Conservation (phyloP, 2,329 filamentous ascomycete genomes). For the Fusarium protoensiforme region DNA sequence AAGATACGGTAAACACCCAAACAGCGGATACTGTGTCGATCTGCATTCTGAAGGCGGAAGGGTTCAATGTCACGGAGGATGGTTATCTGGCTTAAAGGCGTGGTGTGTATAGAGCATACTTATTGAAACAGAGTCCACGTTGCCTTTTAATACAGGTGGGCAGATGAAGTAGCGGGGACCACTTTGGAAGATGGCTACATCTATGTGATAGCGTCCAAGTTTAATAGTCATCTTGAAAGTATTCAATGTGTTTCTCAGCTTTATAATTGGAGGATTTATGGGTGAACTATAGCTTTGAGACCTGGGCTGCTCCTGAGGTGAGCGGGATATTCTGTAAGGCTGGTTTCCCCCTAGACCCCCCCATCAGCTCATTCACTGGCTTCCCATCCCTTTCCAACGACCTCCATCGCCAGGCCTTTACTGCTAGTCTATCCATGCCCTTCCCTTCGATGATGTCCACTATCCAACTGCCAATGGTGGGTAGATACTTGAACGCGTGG, state of each 20-base stretch:
- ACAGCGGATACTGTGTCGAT: background rate
- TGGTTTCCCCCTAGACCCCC: background rate
- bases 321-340: background rate
- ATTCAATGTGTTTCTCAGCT: too few species aligned
- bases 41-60: background rate
- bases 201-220: too few species aligned
- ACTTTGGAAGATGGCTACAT: too few species aligned
- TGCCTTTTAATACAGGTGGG: too few species aligned
- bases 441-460: slow-evolving; percentile 49
- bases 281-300: background rate
- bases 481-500: slow-evolving; percentile 60
- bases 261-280: too few species aligned
- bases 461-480: slow-evolving; percentile 65
- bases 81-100: background rate
- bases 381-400: background rate
- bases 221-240: too few species aligned
- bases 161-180: too few species aligned
- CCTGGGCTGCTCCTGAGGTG: background rate
- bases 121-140: too few species aligned
- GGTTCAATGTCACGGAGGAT: background rate
- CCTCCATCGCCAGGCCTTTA: background rate
- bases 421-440: background rate
- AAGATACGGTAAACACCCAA: background rate
- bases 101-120: too few species aligned
- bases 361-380: background rate